phyloP scores from a whole-genome alignment of 306 rosid species.

The Cotoneaster glaucophyllus region DNA sequence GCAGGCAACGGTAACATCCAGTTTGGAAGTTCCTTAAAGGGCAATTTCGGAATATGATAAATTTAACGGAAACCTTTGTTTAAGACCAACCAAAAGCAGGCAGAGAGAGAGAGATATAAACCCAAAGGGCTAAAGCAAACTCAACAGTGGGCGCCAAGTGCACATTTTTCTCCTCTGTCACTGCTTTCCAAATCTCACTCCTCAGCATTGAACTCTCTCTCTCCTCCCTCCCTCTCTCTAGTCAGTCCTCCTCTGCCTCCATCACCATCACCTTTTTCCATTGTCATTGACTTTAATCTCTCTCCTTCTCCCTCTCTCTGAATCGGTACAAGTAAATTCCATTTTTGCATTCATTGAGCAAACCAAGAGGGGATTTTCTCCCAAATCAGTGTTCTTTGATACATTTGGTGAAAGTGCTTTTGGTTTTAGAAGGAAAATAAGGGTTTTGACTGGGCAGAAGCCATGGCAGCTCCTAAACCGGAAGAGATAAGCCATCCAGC shows the following conservation, averaged over 20 bases:
- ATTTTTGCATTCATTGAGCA: not conserved
- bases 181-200: constrained; percentile 24
- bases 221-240: constrained; percentile 16
- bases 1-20: constrained; percentile 81
- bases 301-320: not conserved
- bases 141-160: constrained; percentile 39
- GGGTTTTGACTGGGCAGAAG: constrained; percentile 18
- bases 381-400: not conserved
- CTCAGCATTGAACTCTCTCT: constrained; percentile 14
- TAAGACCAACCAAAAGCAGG: constrained; percentile 9
- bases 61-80: constrained; percentile 57
- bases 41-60: constrained; percentile 40
- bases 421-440: constrained; percentile 13
- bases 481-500: constrained; percentile 87
- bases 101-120: not conserved
- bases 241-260: constrained; percentile 3
- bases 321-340: not conserved
- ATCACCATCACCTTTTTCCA: constrained; percentile 12
- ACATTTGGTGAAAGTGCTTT: not conserved
- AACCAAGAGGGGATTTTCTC: not conserved
- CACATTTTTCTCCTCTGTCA: constrained; percentile 11
- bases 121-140: constrained; percentile 4
- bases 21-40: constrained; percentile 81
- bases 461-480: constrained; percentile 70
- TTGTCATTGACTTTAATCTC: constrained; percentile 1